These are phyloP conservation scores for Fusarium sp. DNA, from an alignment of 2,329 filamentous ascomycete species.

Conservation along the genomic window DNA sequence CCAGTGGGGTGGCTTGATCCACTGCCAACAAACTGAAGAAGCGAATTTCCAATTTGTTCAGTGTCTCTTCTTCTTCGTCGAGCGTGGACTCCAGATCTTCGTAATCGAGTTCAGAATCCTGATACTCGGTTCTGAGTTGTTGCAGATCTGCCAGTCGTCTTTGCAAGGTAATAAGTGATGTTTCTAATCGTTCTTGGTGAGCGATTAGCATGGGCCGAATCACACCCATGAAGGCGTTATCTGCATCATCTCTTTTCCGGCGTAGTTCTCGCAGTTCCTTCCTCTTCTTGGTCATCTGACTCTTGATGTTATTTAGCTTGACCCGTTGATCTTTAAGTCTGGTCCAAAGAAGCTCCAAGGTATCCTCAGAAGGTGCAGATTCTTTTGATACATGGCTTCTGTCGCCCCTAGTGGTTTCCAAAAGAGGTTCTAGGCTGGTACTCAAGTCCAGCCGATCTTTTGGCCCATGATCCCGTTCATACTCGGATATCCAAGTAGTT, in stretches of 20 bases:
- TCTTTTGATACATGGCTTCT: slow-evolving; percentile 22
- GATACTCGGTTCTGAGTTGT: slow-evolving; percentile 53
- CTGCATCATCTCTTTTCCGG: slow-evolving; percentile 51
- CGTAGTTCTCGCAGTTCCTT: slow-evolving; percentile 50
- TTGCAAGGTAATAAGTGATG: slow-evolving; percentile 45
- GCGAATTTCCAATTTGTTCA: slow-evolving; percentile 52
- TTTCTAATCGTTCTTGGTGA: slow-evolving; percentile 34
- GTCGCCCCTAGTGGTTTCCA: slow-evolving; percentile 20
- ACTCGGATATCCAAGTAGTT: slow-evolving; percentile 50
- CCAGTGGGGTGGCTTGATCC: slow-evolving; percentile 39
- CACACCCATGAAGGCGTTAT: slow-evolving; percentile 56
- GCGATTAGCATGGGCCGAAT: slow-evolving; percentile 53
- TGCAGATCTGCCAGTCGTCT: slow-evolving; percentile 53
- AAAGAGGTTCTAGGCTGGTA: slow-evolving; percentile 2
- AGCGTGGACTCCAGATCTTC: slow-evolving; percentile 52
- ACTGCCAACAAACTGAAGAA: slow-evolving; percentile 55
- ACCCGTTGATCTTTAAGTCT: slow-evolving; percentile 52
- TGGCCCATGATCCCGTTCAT: slow-evolving; percentile 47
- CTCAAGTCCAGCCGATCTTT: slow-evolving; percentile 28
- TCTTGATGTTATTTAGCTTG: slow-evolving; percentile 47
- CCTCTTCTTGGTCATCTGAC: slow-evolving; percentile 50
- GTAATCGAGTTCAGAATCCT: slow-evolving; percentile 52
- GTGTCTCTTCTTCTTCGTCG: slow-evolving; percentile 52
- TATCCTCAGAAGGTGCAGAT: slow-evolving; percentile 46
- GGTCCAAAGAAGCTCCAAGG: slow-evolving; percentile 52